Conservation (phyloP, 2,329 filamentous ascomycete genomes). For the Mycogone perniciosa region DNA sequence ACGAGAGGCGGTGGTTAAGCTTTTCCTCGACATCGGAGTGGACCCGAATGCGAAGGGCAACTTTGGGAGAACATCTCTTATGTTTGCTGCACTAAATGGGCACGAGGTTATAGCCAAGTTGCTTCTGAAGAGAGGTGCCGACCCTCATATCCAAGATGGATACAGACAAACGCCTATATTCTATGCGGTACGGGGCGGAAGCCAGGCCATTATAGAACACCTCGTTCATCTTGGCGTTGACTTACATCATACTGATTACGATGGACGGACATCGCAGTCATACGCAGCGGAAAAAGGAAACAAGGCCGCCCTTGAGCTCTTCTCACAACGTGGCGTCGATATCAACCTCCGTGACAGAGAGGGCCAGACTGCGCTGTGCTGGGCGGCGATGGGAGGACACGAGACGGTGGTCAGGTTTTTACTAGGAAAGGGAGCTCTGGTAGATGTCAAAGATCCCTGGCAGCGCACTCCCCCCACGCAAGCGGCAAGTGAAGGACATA, state of each 20-base stretch:
- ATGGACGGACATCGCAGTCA: neutral
- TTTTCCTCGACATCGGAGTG: slow-evolving; percentile 5
- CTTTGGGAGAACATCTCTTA: slow-evolving; percentile 1
- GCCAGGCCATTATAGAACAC: neutral
- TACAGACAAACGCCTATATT: neutral
- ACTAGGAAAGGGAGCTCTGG: neutral
- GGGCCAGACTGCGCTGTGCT: slow-evolving; percentile 1
- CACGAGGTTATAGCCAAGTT: neutral
- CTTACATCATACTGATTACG: neutral
- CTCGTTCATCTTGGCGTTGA: slow-evolving; percentile 3
- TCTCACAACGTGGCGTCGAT: neutral
- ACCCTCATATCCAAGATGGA: neutral
- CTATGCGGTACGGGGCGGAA: slow-evolving; percentile 1
- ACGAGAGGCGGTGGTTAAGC: neutral
- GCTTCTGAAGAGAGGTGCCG: slow-evolving; percentile 2
- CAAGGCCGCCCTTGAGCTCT: neutral
- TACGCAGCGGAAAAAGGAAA: neutral
- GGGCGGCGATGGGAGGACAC: slow-evolving; percentile 1
- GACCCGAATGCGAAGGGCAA: neutral
- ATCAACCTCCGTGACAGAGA: neutral
- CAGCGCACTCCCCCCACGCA: neutral
- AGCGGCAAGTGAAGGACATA: slow-evolving; percentile 4
- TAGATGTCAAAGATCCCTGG: neutral
- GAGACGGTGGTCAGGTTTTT: neutral
- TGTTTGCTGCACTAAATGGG: slow-evolving; percentile 2